Evolutionary conservation across 225 moss, liverwort and hornwort species (phyloP).

Genomic region (Straminergon stramineum): DNA sequence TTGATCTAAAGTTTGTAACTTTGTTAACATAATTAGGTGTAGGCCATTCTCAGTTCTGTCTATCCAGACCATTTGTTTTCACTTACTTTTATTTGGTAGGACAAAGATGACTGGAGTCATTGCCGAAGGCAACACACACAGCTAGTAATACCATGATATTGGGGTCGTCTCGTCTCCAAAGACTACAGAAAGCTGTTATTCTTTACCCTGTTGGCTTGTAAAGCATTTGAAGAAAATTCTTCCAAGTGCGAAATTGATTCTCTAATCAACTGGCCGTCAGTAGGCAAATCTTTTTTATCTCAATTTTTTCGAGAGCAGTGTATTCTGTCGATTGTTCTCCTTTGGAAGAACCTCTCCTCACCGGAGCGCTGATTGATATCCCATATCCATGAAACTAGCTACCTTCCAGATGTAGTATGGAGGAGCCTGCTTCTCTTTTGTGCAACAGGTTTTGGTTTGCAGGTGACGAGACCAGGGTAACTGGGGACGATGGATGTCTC

Average conservation of each 20-base stretch:
- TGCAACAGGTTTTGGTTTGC: not conserved
- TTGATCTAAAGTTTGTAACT: conserved; percentile 8
- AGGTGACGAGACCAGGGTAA: not conserved
- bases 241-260: conserved; percentile 33
- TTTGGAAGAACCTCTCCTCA: not conserved
- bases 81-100: conserved; percentile 24
- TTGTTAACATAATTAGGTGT: conserved; percentile 9
- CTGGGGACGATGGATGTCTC: not conserved
- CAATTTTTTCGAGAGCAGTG: not conserved
- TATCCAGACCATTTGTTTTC: conserved; percentile 31
- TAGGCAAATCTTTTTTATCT: conserved; percentile 1
- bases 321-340: not conserved
- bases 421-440: not conserved
- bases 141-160: conserved; percentile 22
- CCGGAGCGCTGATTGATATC: not conserved
- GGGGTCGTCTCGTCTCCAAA: conserved; percentile 25
- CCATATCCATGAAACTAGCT: not conserved
- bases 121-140: conserved; percentile 39
- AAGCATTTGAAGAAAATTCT: conserved; percentile 43
- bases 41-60: conserved; percentile 9
- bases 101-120: conserved; percentile 25
- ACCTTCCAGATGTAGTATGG: not conserved
- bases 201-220: conserved; percentile 41
- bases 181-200: conserved; percentile 30
- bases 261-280: conserved; percentile 23